Evolutionary conservation across 23 red algal species (phyloP), one percentile per base, ranked within the genome.

Genomic region (Porphyridium purpureum): DNA sequence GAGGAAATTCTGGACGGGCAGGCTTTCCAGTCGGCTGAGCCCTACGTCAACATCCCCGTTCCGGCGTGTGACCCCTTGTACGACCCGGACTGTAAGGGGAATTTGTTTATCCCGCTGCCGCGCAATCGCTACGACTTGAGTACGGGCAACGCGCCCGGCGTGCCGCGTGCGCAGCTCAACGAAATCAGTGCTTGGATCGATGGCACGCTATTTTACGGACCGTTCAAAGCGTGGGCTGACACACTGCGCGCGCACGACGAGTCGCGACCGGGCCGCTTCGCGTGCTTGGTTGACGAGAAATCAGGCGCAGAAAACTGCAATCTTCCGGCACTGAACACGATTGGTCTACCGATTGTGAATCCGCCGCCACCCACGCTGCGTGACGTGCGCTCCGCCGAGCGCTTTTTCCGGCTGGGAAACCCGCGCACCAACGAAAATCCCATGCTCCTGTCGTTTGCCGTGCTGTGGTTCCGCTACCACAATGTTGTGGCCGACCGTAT

Each of bases 381-480:
- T 15, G 44, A 22, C 19, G 19, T 15, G 44, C 14, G 0, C 44
- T n/a, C 44, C 4, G 44, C 19, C 44, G 23, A 22, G 17, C 44
- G 44, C 15, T 81, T 81, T 3, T 76, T 81, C 29, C 27, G 62
- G 1, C 62, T 52, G 14, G 62, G 75, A 53, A 63, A 81, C 29
- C 49, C 32, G 0, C 75, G 75, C 25, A 28, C 62, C 27, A 81
- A 67, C 27, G 75, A 66, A 19, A 49, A 66, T 35, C 75, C 75
- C n/a, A 42, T 50, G 30, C 62, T 81, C 41, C 59, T 63, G 5
- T 28, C 54, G 17, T 30, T 81, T 15, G 62, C 67, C 23, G 69
- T 56, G 3, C 41, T 81, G 7, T 81, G 52, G 33, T 27, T 81
- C 22, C 52, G 75, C 17, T 61, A 81, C 23, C 75, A 81, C 50